Conservation (phyloP, 2,329 filamentous ascomycete genomes). For the Calonectria fujianensis region DNA sequence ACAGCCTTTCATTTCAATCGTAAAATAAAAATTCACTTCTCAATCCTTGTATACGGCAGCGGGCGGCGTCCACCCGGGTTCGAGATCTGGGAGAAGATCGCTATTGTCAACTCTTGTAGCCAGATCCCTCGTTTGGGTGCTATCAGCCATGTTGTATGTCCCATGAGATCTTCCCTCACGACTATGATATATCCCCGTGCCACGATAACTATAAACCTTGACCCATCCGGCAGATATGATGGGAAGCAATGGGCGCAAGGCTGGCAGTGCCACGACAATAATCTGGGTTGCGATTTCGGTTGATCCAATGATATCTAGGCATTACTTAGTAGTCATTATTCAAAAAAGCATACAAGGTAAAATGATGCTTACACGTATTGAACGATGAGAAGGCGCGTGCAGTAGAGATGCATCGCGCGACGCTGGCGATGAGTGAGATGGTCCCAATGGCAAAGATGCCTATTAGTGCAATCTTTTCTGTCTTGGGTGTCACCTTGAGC, state of each 20-base stretch:
- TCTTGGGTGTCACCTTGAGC: neutral
- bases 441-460: neutral
- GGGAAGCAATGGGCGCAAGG: neutral
- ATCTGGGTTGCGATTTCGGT: constrained; percentile 8
- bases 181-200: neutral
- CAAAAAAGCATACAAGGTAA: neutral
- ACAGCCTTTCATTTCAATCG: neutral
- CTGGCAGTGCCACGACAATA: neutral
- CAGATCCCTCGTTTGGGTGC: neutral
- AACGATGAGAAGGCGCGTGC: neutral
- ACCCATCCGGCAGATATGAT: neutral
- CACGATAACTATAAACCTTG: neutral
- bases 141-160: neutral
- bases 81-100: neutral
- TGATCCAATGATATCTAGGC: neutral
- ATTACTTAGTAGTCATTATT: neutral
- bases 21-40: neutral
- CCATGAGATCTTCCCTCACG: neutral
- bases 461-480: neutral
- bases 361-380: neutral
- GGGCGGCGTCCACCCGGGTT: neutral
- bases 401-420: neutral
- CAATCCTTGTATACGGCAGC: neutral
- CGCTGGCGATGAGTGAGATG: neutral
- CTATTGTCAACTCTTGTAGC: too few species aligned